phyloP scores from a whole-genome alignment of 106 monocot species.

The Chionographis japonica region DNA sequence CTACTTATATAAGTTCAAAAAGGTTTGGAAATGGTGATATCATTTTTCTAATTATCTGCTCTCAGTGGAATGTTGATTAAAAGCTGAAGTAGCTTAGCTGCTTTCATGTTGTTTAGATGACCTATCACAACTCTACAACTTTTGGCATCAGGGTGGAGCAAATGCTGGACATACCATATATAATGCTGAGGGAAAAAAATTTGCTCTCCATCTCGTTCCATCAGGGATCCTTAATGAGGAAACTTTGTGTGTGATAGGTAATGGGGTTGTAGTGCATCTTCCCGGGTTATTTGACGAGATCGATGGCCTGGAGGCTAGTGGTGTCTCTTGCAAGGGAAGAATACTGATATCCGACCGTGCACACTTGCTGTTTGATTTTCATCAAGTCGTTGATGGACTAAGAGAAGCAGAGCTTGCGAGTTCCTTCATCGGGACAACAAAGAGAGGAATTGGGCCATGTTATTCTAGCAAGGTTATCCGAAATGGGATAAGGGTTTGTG shows the following conservation, averaged over 20 bases:
- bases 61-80: too few relatives aligned
- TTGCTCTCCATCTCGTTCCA: conserved; percentile 94
- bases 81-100: too few relatives aligned
- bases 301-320: conserved; percentile 73
- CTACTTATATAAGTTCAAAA: too few relatives aligned
- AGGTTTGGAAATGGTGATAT: too few relatives aligned
- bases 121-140: too few relatives aligned
- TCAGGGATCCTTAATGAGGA: conserved; percentile 90
- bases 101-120: too few relatives aligned
- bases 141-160: conserved; percentile 74
- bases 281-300: conserved; percentile 91
- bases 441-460: conserved; percentile 91
- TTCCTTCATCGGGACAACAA: conserved; percentile 92
- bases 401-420: conserved; percentile 85
- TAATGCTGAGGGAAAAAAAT: conserved; percentile 86
- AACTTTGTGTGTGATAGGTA: conserved; percentile 83
- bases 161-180: conserved; percentile 99
- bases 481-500: conserved; percentile 81
- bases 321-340: conserved; percentile 64
- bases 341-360: conserved; percentile 93
- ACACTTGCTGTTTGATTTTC: conserved; percentile 89
- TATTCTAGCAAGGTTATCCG: conserved; percentile 87
- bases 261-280: conserved; percentile 87
- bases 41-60: too few relatives aligned
- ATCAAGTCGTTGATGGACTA: conserved; percentile 79